phyloP scores from a whole-genome alignment of 768 basidiomycete species.

The Chalciporus pseudorubinellus region DNA sequence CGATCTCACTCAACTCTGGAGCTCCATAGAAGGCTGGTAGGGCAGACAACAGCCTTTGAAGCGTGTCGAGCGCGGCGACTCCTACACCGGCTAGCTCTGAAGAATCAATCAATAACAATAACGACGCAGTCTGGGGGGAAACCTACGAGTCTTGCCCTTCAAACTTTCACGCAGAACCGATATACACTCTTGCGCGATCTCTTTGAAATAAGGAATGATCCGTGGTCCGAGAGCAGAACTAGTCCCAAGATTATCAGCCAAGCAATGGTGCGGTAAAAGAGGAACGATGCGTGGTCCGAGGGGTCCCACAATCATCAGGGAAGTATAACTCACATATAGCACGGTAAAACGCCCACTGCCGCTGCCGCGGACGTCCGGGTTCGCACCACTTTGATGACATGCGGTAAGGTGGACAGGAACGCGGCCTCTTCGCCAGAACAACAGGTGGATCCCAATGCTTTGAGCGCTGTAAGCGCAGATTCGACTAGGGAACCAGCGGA shows the following conservation, averaged over 20 bases:
- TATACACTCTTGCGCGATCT: constrained; percentile 61
- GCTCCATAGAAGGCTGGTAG: constrained; percentile 83
- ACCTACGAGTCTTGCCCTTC: constrained; percentile 34
- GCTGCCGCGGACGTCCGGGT: constrained; percentile 35
- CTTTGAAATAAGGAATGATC: constrained; percentile 80
- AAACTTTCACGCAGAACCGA: constrained; percentile 43
- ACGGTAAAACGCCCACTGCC: constrained; percentile 54
- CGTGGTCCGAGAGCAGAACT: constrained; percentile 83
- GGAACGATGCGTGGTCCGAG: too few species aligned
- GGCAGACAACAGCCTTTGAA: constrained; percentile 67
- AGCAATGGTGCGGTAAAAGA: too few species aligned
- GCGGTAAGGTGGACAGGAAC: constrained; percentile 58
- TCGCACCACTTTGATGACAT: constrained; percentile 49
- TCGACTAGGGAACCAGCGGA: constrained; percentile 39
- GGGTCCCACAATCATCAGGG: too few species aligned
- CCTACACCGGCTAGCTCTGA: constrained; percentile 33
- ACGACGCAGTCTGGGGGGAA: constrained; percentile 3
- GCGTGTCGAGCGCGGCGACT: constrained; percentile 42
- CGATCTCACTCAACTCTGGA: constrained; percentile 54
- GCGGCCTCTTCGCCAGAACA: constrained; percentile 64
- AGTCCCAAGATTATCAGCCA: constrained; percentile 8
- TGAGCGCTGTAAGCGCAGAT: constrained; percentile 59
- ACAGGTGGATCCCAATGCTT: constrained; percentile 55
- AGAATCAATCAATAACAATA: not conserved
- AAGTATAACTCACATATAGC: constrained; percentile 67